Evolutionary conservation across 108 stramenopile species (phyloP).

Genomic region (Nitzschia inconspicua): DNA sequence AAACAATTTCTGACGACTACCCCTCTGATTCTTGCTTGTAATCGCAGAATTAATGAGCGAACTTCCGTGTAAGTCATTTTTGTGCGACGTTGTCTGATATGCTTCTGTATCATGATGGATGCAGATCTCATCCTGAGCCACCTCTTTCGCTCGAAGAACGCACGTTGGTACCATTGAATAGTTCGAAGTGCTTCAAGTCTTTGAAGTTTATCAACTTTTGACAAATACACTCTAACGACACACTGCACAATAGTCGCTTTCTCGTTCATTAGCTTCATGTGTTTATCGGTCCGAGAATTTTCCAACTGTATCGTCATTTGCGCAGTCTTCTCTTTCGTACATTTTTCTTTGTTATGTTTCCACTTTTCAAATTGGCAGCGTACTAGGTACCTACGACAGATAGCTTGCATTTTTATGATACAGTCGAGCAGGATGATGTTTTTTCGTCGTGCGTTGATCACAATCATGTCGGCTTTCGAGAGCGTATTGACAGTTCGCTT

Average conservation of each 20-base stretch:
- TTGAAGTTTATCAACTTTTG: too few species aligned
- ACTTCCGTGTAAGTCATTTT: conserved; percentile 10
- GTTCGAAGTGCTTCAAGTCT: too few species aligned
- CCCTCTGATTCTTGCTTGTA: conserved; percentile 38
- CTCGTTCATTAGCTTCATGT: neutral
- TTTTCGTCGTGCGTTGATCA: conserved; percentile 46
- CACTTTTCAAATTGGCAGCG: neutral
- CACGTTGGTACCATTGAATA: conserved; percentile 25
- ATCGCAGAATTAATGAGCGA: conserved; percentile 6
- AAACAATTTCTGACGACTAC: conserved; percentile 23
- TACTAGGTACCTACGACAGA: conserved; percentile 21
- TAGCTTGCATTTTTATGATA: conserved; percentile 33
- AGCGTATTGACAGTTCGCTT: conserved; percentile 11
- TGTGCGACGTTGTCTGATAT: conserved; percentile 13
- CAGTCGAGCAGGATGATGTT: conserved; percentile 34
- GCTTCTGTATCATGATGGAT: conserved; percentile 15
- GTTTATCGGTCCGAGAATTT: neutral
- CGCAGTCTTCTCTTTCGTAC: neutral
- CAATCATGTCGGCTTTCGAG: conserved; percentile 31
- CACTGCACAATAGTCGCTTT: conserved; percentile 8
- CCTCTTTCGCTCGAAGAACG: neutral
- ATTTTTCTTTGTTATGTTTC: neutral
- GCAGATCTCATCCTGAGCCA: neutral
- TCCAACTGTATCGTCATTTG: neutral
- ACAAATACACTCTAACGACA: conserved; percentile 1